Evolutionary conservation across 306 rosid species (phyloP), one percentile per base, ranked within the genome.

Genomic region (Castanospermum australe): DNA sequence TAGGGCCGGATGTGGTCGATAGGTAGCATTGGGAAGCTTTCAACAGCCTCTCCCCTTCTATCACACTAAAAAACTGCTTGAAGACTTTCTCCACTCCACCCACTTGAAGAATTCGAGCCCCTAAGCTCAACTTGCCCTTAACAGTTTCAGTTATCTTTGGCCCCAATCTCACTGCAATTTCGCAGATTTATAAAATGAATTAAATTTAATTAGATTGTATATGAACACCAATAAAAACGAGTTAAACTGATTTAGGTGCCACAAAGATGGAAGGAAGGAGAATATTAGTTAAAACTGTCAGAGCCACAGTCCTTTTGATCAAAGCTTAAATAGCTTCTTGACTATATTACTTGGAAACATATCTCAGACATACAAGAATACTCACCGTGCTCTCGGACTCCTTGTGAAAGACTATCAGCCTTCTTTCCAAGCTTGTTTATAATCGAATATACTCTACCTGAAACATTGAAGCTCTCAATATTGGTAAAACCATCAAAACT

Each of bases 1-100:
- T 85, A 44, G 97, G 97, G 18, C 96, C 97, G 0, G 87, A 89
- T 52, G 96, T 86, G 50, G 98, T 93, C 14, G 93, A 93, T 28
- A 93, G 80, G 86, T 79, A 85, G 78, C 98, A 93, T 1, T 85
- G 88, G 0, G 79, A 84, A 59, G 80, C 90, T 67, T 86, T 89
- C 82, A 82, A 24, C 14, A 91, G 64, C 67, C 73, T 93, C 79
- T 93, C 98, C 64, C 76, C 92, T 60, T 87, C 83, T 18, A 17
- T 67, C 15, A 75, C 78, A 36, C 73, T 83, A 41, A 91, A 91
- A 33, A 82, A 80, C 24, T 85, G 77, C 82, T 78, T 84, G 47
- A 89, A 88, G 24, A 86, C 76, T 62, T 88, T 93, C 79, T 78
- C 82, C 20, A 81, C 38, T 44, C 97, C 93, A 30, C 94, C 98